phyloP scores from a whole-genome alignment of 306 rosid species.

The Prunus mongolica region DNA sequence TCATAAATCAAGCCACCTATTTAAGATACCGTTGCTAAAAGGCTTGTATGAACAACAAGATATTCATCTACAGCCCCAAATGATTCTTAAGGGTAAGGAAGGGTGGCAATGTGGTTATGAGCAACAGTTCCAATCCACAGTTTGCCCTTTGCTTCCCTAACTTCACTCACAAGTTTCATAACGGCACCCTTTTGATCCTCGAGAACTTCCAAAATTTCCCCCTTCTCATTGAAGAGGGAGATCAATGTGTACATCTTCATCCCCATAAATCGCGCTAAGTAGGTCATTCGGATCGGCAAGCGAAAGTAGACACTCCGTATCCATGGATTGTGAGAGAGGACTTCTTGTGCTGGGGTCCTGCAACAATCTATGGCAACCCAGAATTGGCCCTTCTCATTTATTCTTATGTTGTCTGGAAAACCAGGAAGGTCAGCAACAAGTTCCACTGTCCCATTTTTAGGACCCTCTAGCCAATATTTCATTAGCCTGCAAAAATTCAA shows the following conservation, averaged over 20 bases:
- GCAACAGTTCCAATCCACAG: constrained; percentile 98
- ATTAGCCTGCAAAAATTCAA: constrained; percentile 40
- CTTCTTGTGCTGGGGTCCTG: constrained; percentile 66
- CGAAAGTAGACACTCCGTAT: constrained; percentile 64
- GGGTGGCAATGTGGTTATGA: constrained; percentile 83
- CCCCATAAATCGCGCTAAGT: constrained; percentile 66
- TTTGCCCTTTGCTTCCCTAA: constrained; percentile 65
- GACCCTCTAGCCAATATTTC: constrained; percentile 71
- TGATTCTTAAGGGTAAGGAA: constrained; percentile 52
- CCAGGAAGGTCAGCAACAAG: constrained; percentile 67
- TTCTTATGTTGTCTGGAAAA: constrained; percentile 86
- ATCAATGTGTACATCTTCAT: constrained; percentile 85
- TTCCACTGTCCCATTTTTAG: constrained; percentile 45
- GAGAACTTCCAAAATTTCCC: constrained; percentile 73
- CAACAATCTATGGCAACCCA: constrained; percentile 98
- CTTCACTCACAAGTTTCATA: constrained; percentile 88
- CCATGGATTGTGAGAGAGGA: constrained; percentile 77
- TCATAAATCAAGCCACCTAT: not conserved
- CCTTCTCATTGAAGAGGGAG: constrained; percentile 52
- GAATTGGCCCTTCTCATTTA: constrained; percentile 62
- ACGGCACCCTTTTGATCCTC: constrained; percentile 66
- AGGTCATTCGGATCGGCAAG: constrained; percentile 62
- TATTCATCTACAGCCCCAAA: not conserved
- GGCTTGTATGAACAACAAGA: not conserved
- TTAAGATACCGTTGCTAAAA: not conserved